Base-by-base conservation (phyloP, 805 yeast genomes). In the Teunomyces stri region DNA sequence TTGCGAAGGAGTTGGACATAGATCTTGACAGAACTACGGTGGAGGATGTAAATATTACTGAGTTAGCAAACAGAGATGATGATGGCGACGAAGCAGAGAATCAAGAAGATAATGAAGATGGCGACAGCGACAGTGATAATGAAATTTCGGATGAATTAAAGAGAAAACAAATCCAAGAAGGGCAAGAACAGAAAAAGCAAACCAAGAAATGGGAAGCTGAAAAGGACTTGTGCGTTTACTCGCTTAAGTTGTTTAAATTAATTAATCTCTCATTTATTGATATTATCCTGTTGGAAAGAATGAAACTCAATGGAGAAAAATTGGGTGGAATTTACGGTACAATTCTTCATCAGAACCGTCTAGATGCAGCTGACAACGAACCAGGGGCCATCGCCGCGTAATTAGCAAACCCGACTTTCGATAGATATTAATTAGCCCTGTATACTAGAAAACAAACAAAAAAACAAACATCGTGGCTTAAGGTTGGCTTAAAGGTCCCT, bases 11-110 rank as follows among this genome's bases (percentile, higher is more conserved):
- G 1, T 40, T 65, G n/a, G 56, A 61, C 0, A 56, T 69, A 2
- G 67, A 72, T 10, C 58, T 82, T 44, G 84, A 80, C 37, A 70
- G 85, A 54, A 68, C 66, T 18, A 82, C 73, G 29, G 68, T 72
- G 16, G 87, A 83, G 56, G 82, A 68, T 51, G 80, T 75, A 13
- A 68, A 72, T 45, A 65, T 60, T 34, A 69, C 60, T 6, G 71
- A 66, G 16, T 45, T 51, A 36, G 45, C 49, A 7, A 25, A 25
- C 27, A 25, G 10, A 25, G 27, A 25, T 25, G 49, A 52, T 18
- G 42, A 34, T n/a, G 43, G 40, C 1, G 49, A 40, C 10, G 30
- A 54, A 30, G 41, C 34, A 13, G 54, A 52, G 36, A 61, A 57
- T 30, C 47, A 50, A 35, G 41, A 46, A 4, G 50, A 43, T 25